A percentile compares a stretch with the other conserved stretches of the same genome.
phyloP scores from a whole-genome alignment of 73 alveolate genomes.

The Paramecium octaurelia region DNA sequence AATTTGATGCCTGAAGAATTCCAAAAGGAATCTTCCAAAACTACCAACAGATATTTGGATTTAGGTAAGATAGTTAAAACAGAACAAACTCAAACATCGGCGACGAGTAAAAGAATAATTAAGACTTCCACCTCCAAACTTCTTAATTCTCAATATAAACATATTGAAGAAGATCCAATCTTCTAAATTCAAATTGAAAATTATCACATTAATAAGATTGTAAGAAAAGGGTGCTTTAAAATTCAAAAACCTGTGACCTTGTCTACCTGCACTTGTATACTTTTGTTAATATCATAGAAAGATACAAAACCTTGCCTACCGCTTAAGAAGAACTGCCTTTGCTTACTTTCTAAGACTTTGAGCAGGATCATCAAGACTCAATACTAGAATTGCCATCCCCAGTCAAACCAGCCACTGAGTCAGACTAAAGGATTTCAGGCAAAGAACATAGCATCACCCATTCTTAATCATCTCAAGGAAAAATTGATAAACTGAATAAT shows the following conservation, averaged over 20 bases:
- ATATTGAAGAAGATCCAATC: conserved; percentile 26
- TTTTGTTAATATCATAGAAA: not conserved
- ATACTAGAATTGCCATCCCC: not conserved
- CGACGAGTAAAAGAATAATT: not conserved
- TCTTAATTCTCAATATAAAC: not conserved
- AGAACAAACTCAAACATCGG: not conserved
- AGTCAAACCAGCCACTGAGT: not conserved
- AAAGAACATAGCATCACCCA: not conserved
- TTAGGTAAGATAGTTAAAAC: not conserved
- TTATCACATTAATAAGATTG: not conserved
- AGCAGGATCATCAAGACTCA: not conserved
- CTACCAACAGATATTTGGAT: not conserved
- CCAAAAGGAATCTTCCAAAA: not conserved
- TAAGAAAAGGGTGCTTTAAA: not conserved
- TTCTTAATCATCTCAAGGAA: not conserved
- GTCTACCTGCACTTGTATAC: not conserved
- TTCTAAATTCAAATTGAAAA: conserved; percentile 23
- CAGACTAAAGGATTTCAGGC: not conserved
- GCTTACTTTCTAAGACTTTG: not conserved
- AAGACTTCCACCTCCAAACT: not conserved
- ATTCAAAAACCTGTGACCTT: not conserved
- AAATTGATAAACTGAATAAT: not conserved
- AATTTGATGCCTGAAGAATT: not conserved
- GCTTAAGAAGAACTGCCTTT: not conserved
- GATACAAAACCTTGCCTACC: not conserved